These are phyloP conservation scores for Globisporangium parvum DNA, from an alignment of 352 stramenopile species.

Conservation along the genomic window DNA sequence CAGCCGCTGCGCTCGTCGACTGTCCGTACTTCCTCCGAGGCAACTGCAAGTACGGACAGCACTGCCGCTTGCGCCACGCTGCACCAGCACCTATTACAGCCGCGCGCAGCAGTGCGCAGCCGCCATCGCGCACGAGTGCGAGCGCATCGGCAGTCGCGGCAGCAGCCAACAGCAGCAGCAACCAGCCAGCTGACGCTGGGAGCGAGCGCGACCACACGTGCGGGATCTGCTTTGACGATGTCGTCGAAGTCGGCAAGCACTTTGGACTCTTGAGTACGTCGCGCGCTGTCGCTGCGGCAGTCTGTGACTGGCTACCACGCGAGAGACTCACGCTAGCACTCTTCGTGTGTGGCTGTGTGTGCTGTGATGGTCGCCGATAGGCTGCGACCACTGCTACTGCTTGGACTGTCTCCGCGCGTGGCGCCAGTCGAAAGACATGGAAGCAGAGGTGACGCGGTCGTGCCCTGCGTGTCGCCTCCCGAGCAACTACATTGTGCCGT, in stretches of 20 bases:
- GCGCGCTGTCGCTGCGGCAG: not conserved
- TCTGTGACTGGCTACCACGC: not conserved
- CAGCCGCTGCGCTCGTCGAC: slow-evolving; percentile 56
- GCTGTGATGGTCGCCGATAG: slow-evolving; percentile 5
- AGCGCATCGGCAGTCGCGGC: not conserved
- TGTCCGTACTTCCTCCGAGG: slow-evolving; percentile 70
- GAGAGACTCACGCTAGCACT: not conserved
- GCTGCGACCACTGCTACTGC: slow-evolving; percentile 76
- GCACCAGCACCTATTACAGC: not conserved
- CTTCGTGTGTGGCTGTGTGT: not conserved
- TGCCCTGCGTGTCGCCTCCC: slow-evolving; percentile 60
- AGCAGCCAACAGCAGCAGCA: not conserved
- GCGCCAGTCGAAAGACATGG: slow-evolving; percentile 71
- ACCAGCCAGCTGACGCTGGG: slow-evolving; percentile 2
- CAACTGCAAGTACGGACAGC: slow-evolving; percentile 71
- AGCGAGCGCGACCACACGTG: slow-evolving; percentile 55
- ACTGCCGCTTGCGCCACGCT: slow-evolving; percentile 53
- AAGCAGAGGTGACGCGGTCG: slow-evolving; percentile 56
- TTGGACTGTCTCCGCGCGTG: slow-evolving; percentile 65
- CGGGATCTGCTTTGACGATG: slow-evolving; percentile 81
- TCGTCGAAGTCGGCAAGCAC: slow-evolving; percentile 67
- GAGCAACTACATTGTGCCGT: slow-evolving; percentile 79
- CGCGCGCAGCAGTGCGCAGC: not conserved
- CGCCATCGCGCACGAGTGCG: not conserved
- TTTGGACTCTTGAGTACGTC: slow-evolving; percentile 71